Percentiles rank a stretch among this genome's conserved stretches.
These are phyloP conservation scores for Coprinellus aureogranulatus DNA, from an alignment of 768 basidiomycete species.

Conservation along the genomic window DNA sequence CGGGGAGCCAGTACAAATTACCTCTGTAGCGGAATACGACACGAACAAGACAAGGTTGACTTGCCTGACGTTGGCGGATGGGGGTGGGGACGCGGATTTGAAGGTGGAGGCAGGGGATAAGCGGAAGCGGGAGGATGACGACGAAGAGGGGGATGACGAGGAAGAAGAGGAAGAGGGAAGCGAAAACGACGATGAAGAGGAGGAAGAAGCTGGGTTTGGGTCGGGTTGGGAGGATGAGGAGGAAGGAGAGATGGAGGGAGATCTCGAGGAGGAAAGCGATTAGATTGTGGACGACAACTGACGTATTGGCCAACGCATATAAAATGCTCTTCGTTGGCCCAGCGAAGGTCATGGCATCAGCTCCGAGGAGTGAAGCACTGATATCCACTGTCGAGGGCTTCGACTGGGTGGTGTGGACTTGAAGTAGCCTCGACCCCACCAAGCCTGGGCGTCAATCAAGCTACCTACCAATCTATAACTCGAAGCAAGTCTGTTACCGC, in stretches of 20 bases:
- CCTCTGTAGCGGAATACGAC: slow-evolving; percentile 69
- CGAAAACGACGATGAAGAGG: slow-evolving; percentile 11
- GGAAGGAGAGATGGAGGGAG: slow-evolving; percentile 23
- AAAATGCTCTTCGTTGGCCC: background rate
- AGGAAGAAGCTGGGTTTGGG: slow-evolving; percentile 14
- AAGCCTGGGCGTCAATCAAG: too few relatives aligned
- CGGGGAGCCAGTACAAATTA: slow-evolving; percentile 34
- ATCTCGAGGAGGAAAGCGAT: slow-evolving; percentile 23
- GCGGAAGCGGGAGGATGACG: slow-evolving; percentile 23
- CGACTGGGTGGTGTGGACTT: too few relatives aligned
- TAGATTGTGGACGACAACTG: background rate
- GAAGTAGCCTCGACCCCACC: too few relatives aligned
- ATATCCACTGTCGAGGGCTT: too few relatives aligned
- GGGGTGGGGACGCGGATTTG: slow-evolving; percentile 17
- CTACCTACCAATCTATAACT: too few relatives aligned
- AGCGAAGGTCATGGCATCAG: too few relatives aligned
- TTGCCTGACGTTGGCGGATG: slow-evolving; percentile 47
- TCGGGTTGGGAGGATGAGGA: slow-evolving; percentile 21
- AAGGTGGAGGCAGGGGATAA: slow-evolving; percentile 18
- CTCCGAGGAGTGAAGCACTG: too few relatives aligned
- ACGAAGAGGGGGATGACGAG: slow-evolving; percentile 18
- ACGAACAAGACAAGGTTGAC: slow-evolving; percentile 85
- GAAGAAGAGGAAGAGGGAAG: slow-evolving; percentile 20
- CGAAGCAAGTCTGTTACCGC: too few relatives aligned
- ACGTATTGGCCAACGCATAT: background rate